These are phyloP conservation scores for Pestalotiopsis sp. DNA, from an alignment of 2,329 filamentous ascomycete species.

Conservation along the genomic window DNA sequence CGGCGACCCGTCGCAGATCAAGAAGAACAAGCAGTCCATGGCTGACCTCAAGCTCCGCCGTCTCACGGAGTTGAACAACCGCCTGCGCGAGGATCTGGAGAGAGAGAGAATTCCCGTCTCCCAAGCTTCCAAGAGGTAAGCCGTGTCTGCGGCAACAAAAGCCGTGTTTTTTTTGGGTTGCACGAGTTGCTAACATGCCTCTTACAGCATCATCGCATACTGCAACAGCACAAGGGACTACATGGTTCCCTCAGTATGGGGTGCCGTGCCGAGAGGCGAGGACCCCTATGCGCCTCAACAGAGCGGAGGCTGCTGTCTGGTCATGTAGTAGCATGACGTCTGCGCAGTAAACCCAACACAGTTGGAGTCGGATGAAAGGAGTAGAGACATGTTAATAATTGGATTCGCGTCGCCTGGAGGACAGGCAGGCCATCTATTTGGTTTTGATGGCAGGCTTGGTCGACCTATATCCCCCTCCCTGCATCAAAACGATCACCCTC, in stretches of 20 bases:
- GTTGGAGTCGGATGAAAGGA: conserved; percentile 11
- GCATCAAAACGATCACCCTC: conserved; percentile 11
- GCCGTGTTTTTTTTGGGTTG: background rate
- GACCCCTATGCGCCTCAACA: conserved; percentile 98
- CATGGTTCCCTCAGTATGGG: conserved; percentile 98
- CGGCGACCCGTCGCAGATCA: conserved; percentile 68
- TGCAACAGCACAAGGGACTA: conserved; percentile 98
- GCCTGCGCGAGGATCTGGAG: conserved; percentile 93
- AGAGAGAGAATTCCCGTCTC: conserved; percentile 94
- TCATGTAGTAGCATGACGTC: conserved; percentile 69
- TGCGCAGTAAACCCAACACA: background rate
- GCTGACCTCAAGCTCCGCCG: conserved; percentile 96
- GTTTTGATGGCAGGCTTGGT: conserved; percentile 22
- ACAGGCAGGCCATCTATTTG: conserved; percentile 23
- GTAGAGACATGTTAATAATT: conserved; percentile 13
- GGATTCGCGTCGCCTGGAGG: conserved; percentile 26
- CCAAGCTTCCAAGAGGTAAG: conserved; percentile 85
- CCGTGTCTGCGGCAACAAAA: conserved; percentile 15
- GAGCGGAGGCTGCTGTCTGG: conserved; percentile 86
- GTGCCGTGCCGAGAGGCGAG: conserved; percentile 88
- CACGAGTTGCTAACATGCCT: conserved; percentile 18
- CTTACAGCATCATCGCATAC: conserved; percentile 89
- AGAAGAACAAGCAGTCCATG: conserved; percentile 99
- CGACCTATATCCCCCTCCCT: conserved; percentile 17
- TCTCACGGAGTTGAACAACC: conserved; percentile 94